Base-by-base conservation (phyloP, 2,329 filamentous ascomycete species). In the Clonostachys chloroleuca region DNA sequence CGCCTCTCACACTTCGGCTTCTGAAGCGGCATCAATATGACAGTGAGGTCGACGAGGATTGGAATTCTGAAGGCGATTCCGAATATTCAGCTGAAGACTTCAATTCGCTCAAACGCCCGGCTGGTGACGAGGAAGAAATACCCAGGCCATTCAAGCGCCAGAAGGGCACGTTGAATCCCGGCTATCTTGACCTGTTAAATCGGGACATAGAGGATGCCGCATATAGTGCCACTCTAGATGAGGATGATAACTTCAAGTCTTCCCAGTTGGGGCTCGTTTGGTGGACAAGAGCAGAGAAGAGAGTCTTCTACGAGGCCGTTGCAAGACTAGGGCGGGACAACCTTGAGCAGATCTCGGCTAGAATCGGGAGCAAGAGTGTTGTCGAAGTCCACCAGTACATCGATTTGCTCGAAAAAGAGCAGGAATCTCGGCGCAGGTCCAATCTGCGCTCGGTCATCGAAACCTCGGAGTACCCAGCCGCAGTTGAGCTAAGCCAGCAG, bases 241-340 rank as follows among this genome's bases (percentile, higher is more conserved):
- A 63, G 45, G 56, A 58, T 13, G 56, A 59, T 4, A 50, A 64
- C 14, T 58, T 75, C 48, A 56, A 66, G 49, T 62, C 43, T 44
- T 68, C 35, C 75, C 87, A 90, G 56, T 68, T 91, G 44, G 91
- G 90, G 18, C 73, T 81, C 24, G 82, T 84, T 1, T 54, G 66
- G 12, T 97, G 92, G 92, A 83, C 79, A 1, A 51, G 76, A 0
- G 56, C 68, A 2, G 92, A 96, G 59, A 95, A 95, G 60, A 69
- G 77, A 2, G 55, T 70, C 0, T 79, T 96, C 49, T 95, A 89
- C 61, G 70, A 78, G 13, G 77, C 80, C 0, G 63, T 95, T 4
- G 72, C 76, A 2, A 78, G 79, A 1, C 73, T 86, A 3, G 89
- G 89, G 0, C 77, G 70, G 45, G 77, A 82, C 54, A 72, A 90